These are phyloP conservation scores for Ascochyta koolunga DNA, from an alignment of 2,329 filamentous ascomycete species.

Conservation along the genomic window DNA sequence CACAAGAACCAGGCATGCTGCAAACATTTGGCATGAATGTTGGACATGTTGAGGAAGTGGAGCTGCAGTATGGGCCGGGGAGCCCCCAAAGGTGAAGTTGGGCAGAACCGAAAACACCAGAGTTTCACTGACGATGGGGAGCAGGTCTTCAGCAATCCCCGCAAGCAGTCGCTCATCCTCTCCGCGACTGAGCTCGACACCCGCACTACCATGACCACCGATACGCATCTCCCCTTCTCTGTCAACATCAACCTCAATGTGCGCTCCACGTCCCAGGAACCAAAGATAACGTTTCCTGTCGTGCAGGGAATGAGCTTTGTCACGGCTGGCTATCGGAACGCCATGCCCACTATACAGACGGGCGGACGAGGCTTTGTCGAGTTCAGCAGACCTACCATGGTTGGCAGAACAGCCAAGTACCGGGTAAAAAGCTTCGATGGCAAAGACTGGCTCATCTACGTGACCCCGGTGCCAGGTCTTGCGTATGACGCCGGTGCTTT, in stretches of 20 bases:
- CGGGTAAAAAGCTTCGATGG: constrained; percentile 72
- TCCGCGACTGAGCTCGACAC: constrained; percentile 75
- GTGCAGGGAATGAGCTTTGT: constrained; percentile 91
- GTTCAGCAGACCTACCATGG: constrained; percentile 63
- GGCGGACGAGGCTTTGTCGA: constrained; percentile 75
- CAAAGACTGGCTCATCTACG: constrained; percentile 77
- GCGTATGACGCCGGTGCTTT: constrained; percentile 68
- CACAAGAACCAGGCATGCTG: constrained; percentile 61
- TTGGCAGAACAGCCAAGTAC: constrained; percentile 76
- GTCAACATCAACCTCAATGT: constrained; percentile 70
- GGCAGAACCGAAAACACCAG: not conserved
- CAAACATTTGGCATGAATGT: constrained; percentile 74
- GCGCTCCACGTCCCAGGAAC: constrained; percentile 57
- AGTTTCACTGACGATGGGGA: not conserved
- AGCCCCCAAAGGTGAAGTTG: constrained; percentile 37
- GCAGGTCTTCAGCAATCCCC: constrained; percentile 78
- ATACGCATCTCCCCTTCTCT: constrained; percentile 62
- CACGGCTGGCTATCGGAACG: constrained; percentile 75
- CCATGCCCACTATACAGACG: constrained; percentile 71
- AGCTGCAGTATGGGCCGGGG: constrained; percentile 68
- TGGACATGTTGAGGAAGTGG: constrained; percentile 71
- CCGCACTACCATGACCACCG: constrained; percentile 62
- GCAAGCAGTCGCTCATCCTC: constrained; percentile 79
- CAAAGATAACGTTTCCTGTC: constrained; percentile 76
- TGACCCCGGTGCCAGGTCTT: constrained; percentile 58